These are phyloP conservation scores for Fonsecaea pugnacius DNA, from an alignment of 2,329 filamentous ascomycete species.

Conservation along the genomic window DNA sequence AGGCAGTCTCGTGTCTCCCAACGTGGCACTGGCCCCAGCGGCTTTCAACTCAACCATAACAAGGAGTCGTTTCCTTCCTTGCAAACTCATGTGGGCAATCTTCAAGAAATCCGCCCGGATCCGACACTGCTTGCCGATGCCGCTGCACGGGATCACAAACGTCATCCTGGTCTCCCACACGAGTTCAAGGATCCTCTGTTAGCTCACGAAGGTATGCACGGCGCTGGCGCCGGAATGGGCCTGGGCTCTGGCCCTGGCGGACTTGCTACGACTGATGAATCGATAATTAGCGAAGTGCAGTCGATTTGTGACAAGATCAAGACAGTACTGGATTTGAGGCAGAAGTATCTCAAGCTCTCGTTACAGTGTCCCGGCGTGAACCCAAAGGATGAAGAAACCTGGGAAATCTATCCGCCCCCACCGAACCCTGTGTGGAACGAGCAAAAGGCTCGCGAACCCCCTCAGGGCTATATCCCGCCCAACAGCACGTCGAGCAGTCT, in stretches of 20 bases:
- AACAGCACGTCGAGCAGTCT: slow-evolving; percentile 41
- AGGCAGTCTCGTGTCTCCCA: slow-evolving; percentile 34
- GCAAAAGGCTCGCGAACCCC: slow-evolving; percentile 51
- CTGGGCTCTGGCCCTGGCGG: slow-evolving; percentile 66
- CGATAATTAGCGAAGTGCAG: slow-evolving; percentile 80
- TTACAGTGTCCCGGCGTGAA: slow-evolving; percentile 82
- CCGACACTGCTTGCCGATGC: slow-evolving; percentile 52
- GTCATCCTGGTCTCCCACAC: slow-evolving; percentile 59
- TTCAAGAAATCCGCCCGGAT: slow-evolving; percentile 23
- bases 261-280: slow-evolving; percentile 72
- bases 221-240: slow-evolving; percentile 63
- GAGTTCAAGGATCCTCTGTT: slow-evolving; percentile 60
- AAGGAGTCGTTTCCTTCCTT: slow-evolving; percentile 33
- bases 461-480: slow-evolving; percentile 26
- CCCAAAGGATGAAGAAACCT: slow-evolving; percentile 79
- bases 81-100: slow-evolving; percentile 29
- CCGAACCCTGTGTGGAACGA: slow-evolving; percentile 88
- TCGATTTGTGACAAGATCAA: slow-evolving; percentile 90
- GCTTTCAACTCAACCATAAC: slow-evolving; percentile 20
- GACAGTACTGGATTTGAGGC: slow-evolving; percentile 81
- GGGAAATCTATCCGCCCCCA: slow-evolving; percentile 88
- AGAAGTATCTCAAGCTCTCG: slow-evolving; percentile 86
- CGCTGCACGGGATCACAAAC: slow-evolving; percentile 54
- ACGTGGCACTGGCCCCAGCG: slow-evolving; percentile 25
- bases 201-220: slow-evolving; percentile 60